Conservation (phyloP, 2,329 filamentous ascomycete species). For the Chaetothyriales sp. region DNA sequence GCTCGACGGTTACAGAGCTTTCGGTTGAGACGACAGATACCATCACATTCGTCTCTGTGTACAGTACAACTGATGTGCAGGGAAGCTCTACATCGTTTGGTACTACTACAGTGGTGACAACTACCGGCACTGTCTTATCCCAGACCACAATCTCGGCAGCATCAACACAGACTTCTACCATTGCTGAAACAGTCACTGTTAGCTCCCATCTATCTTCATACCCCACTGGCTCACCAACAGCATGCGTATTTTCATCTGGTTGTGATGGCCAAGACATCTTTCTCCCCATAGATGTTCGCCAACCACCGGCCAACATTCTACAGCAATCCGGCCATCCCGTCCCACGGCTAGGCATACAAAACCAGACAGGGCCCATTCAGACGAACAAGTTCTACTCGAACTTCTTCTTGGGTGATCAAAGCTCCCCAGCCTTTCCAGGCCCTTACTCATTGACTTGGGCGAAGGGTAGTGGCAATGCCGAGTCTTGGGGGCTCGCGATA, state of each 20-base stretch:
- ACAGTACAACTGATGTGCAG: constrained; percentile 10
- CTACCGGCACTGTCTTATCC: constrained; percentile 12
- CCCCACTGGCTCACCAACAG: constrained; percentile 2
- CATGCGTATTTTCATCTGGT: constrained; percentile 12
- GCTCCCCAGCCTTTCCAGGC: constrained; percentile 54
- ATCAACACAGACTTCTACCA: constrained; percentile 11
- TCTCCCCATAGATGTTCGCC: constrained; percentile 25
- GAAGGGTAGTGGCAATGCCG: constrained; percentile 44
- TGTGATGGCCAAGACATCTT: constrained; percentile 27
- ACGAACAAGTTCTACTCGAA: constrained; percentile 57
- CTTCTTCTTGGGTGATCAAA: constrained; percentile 61
- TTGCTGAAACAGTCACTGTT: constrained; percentile 11
- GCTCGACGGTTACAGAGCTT: constrained; percentile 10
- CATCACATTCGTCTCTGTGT: constrained; percentile 12
- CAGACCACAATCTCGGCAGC: constrained; percentile 12
- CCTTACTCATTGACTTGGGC: constrained; percentile 59
- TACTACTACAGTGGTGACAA: constrained; percentile 14
- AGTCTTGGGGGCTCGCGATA: constrained; percentile 63
- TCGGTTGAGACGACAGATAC: constrained; percentile 12
- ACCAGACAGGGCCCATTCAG: constrained; percentile 23
- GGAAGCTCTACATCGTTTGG: constrained; percentile 11
- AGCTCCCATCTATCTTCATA: background rate
- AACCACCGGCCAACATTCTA: constrained; percentile 25
- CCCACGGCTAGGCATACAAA: constrained; percentile 22
- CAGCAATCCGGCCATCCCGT: constrained; percentile 29